These are phyloP conservation scores for Pythium volutum DNA, from an alignment of 352 stramenopile genomes.

Conservation along the genomic window DNA sequence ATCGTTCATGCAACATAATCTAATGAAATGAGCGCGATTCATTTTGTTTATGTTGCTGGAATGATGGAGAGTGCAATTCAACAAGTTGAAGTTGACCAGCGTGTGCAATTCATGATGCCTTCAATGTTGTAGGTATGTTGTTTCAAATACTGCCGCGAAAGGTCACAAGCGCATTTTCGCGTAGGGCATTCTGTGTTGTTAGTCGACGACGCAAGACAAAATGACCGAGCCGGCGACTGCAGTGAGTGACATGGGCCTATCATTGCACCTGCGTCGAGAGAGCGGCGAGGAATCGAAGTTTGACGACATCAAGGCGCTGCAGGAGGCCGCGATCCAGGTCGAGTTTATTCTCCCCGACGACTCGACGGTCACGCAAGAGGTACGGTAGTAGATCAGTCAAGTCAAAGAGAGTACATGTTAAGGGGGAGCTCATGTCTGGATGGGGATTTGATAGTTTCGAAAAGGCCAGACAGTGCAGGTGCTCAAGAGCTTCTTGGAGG, in stretches of 20 bases:
- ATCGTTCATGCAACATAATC: neutral
- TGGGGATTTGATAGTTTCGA: conserved; percentile 54
- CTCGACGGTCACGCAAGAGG: conserved; percentile 39
- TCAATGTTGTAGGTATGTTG: neutral
- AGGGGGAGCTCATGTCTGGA: too few species aligned
- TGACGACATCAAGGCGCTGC: conserved; percentile 51
- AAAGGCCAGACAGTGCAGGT: conserved; percentile 62
- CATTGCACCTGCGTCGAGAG: conserved; percentile 16
- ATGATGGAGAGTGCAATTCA: neutral
- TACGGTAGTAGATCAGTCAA: neutral
- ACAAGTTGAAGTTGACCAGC: neutral
- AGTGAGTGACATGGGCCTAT: neutral
- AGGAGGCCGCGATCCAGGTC: conserved; percentile 54
- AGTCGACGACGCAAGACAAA: neutral
- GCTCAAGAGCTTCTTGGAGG: conserved; percentile 56
- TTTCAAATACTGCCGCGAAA: neutral
- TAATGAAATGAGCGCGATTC: conserved; percentile 20
- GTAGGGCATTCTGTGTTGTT: neutral
- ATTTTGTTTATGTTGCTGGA: neutral
- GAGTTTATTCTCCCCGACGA: conserved; percentile 58
- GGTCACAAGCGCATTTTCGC: neutral
- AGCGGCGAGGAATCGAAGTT: conserved; percentile 46
- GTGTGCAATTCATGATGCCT: too few species aligned
- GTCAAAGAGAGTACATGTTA: too few species aligned
- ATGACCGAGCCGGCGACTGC: neutral